Evolutionary conservation across 345 rosid species (phyloP).

Genomic region (Populus tremula): DNA sequence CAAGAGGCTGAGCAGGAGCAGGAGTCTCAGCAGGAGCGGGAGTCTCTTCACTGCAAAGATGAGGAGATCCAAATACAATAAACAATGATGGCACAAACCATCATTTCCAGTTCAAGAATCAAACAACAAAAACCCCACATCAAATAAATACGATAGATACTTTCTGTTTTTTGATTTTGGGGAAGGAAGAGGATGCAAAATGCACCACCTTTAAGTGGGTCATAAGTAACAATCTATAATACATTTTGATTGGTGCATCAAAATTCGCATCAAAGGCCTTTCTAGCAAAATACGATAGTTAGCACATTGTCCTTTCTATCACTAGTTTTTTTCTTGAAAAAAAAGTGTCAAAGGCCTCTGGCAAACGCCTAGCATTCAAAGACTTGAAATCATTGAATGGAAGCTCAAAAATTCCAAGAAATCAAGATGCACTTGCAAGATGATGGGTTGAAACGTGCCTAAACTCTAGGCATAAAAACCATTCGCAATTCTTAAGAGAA

Average conservation of each 20-base stretch:
- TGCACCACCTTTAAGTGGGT: background rate
- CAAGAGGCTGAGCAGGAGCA: slow-evolving; percentile 1
- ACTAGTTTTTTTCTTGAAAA: background rate
- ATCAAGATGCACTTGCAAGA: background rate
- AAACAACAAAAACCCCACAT: background rate
- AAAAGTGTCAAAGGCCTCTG: background rate
- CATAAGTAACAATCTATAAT: background rate
- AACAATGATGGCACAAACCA: background rate
- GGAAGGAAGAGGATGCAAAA: background rate
- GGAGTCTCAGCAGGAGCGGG: background rate
- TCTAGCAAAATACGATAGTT: too few species aligned
- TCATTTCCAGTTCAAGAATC: background rate
- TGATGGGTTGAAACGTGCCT: background rate
- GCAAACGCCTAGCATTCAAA: background rate
- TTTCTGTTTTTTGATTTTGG: too few species aligned
- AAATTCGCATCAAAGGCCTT: too few species aligned
- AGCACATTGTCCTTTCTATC: background rate
- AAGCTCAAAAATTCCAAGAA: background rate
- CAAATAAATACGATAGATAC: background rate
- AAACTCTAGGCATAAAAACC: background rate
- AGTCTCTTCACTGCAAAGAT: slow-evolving; percentile 22
- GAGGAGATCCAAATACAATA: background rate
- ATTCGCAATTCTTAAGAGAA: background rate
- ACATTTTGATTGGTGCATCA: background rate
- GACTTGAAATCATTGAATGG: background rate